Percentiles rank a stretch among this genome's conserved stretches.
phyloP scores from a whole-genome alignment of 495 filamentous ascomycete species.

The Penicillium coprophilum region DNA sequence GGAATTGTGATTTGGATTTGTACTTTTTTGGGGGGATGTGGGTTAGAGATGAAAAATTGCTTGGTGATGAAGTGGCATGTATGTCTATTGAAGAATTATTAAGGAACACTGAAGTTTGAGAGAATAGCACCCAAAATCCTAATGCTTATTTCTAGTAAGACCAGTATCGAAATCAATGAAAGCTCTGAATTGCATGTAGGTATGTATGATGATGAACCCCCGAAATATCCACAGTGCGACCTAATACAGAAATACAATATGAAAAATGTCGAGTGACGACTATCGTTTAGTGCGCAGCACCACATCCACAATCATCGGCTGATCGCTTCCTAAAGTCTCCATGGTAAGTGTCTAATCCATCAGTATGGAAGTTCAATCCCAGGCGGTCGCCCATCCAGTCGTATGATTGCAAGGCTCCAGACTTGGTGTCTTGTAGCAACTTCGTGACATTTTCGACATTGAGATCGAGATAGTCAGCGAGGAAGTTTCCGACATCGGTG shows the following conservation, averaged over 20 bases:
- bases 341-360: conserved; percentile 49
- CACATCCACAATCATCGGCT: conserved; percentile 43
- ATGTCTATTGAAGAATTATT: background rate
- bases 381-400: conserved; percentile 48
- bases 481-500: conserved; percentile 82
- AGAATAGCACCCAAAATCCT: background rate
- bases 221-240: conserved; percentile 6
- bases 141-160: background rate
- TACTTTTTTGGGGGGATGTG: background rate
- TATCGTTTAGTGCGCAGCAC: conserved; percentile 28
- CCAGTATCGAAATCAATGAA: background rate
- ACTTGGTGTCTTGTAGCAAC: conserved; percentile 61
- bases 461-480: conserved; percentile 75
- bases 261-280: background rate
- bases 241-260: background rate
- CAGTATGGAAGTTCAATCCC: conserved; percentile 35
- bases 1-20: background rate
- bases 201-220: background rate
- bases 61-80: background rate
- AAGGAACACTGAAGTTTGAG: background rate
- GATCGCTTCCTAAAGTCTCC: conserved; percentile 50
- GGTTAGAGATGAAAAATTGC: background rate
- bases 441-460: conserved; percentile 74
- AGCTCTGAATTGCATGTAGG: background rate
- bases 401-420: conserved; percentile 17